These are phyloP conservation scores for Penicillium taxi DNA, from an alignment of 495 filamentous ascomycete species.

Conservation along the genomic window DNA sequence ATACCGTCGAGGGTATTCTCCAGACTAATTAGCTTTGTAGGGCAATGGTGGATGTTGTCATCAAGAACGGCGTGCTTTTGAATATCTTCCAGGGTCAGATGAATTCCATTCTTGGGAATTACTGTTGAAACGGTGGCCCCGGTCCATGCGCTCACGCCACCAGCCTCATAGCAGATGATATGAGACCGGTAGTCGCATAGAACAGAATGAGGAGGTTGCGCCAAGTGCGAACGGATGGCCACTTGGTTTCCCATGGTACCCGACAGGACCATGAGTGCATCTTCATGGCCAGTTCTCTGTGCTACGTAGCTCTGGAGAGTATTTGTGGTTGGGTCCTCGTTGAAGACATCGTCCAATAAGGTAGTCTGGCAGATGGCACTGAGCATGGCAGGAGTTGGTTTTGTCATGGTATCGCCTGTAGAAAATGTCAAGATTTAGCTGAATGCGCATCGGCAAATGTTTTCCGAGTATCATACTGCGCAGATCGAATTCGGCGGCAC, in stretches of 20 bases:
- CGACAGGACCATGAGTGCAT: conserved; percentile 57
- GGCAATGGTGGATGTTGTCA: conserved; percentile 29
- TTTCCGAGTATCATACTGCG: conserved; percentile 23
- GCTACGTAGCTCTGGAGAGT: conserved; percentile 65
- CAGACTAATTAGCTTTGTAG: conserved; percentile 26
- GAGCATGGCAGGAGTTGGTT: conserved; percentile 76
- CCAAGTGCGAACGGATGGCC: conserved; percentile 57
- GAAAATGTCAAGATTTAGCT: background rate
- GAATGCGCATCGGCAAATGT: background rate
- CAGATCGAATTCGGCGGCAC: conserved; percentile 59
- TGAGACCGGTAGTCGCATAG: conserved; percentile 61
- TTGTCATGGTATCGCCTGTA: conserved; percentile 72
- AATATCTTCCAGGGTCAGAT: conserved; percentile 64
- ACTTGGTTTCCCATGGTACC: conserved; percentile 86
- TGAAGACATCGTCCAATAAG: conserved; percentile 76
- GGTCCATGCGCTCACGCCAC: conserved; percentile 53
- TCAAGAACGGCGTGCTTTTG: conserved; percentile 35
- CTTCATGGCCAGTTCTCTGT: conserved; percentile 60
- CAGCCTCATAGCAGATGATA: conserved; percentile 65
- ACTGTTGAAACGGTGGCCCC: conserved; percentile 53
- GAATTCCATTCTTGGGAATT: conserved; percentile 52
- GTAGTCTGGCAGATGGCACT: conserved; percentile 49
- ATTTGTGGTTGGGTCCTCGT: conserved; percentile 71
- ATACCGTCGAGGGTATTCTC: conserved; percentile 28
- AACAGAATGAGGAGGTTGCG: conserved; percentile 62